Base-by-base conservation (phyloP, 2,329 filamentous ascomycete species). In the Neopestalotiopsis sp. region DNA sequence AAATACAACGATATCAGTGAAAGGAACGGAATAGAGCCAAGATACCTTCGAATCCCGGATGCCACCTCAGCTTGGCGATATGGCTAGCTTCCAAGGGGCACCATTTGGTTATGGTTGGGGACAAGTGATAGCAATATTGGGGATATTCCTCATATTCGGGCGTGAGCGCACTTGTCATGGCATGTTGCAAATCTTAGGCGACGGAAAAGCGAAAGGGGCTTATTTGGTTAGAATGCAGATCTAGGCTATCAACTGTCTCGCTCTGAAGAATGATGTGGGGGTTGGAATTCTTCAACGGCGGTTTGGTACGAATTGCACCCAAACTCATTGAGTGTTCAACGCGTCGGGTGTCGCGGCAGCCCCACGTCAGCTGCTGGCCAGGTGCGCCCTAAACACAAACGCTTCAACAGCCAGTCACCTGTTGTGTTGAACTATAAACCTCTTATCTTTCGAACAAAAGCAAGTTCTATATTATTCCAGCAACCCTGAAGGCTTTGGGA, bases 51-150 rank as follows among this genome's bases (percentile, higher is more conserved):
- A 87, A 89, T 28, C 85, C 87, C 14, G 80, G 80, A 71, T 85
- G 83, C 58, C 79, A 79, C 53, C 79, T 76, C 56, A 92, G 79
- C 24, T 72, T 72, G 68, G 83, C 80, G 58, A 91, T 82, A 70
- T 90, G 87, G 49, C 75, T 75, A 6, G 81, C 83, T 53, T 81
- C 84, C 63, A 92, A 74, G 66, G 88, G 85, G 73, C 87, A 90
- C 88, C 88, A 92, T 70, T 77, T 82, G 69, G 85, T 86, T 74
- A 87, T 84, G 34, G 89, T 91, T 4, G 88, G 88, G 17, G 90
- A 89, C 38, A 90, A 82, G 70, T 86, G 81, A 76, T 91, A 90
- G 77, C 89, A 91, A 78, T 90, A 90, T 69, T 87, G 85, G 9
- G 88, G 89, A 73, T 91, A 92, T 73, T 75, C 77, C n/a, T 70